These are phyloP conservation scores for Trypanosoma boissoni DNA, from an alignment of 208 protist species.

Conservation along the genomic window DNA sequence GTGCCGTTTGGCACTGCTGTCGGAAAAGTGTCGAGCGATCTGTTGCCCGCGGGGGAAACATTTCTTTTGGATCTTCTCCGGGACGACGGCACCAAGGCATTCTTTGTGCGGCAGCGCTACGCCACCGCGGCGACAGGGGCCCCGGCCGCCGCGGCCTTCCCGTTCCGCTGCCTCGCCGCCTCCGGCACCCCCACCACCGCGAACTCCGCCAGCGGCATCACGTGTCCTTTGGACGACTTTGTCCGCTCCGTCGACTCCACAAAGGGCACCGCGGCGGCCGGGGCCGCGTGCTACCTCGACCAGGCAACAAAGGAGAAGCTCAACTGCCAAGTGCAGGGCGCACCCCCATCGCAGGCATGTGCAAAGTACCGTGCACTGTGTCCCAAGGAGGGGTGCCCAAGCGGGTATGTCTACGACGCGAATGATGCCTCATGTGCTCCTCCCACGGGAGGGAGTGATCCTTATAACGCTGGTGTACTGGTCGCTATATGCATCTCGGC, in stretches of 20 bases:
- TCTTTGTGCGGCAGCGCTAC: slow-evolving; percentile 25
- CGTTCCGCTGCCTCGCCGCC: slow-evolving; percentile 24
- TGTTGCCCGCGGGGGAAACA: slow-evolving; percentile 8
- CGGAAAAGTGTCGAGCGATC: slow-evolving; percentile 3
- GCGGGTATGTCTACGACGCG: slow-evolving; percentile 9
- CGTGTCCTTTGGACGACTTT: slow-evolving; percentile 27
- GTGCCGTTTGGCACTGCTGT: slow-evolving; percentile 10
- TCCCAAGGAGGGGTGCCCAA: slow-evolving; percentile 9
- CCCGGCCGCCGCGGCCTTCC: slow-evolving; percentile 5
- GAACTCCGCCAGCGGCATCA: slow-evolving; percentile 2
- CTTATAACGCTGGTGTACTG: background rate
- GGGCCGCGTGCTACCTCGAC: slow-evolving; percentile 19
- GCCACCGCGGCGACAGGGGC: background rate
- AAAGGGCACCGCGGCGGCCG: slow-evolving; percentile 1
- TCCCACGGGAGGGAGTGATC: background rate
- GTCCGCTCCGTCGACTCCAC: slow-evolving; percentile 18
- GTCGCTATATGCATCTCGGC: background rate
- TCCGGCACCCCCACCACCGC: slow-evolving; percentile 8
- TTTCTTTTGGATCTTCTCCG: slow-evolving; percentile 27
- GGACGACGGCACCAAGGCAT: slow-evolving; percentile 10
- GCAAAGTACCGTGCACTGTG: slow-evolving; percentile 14
- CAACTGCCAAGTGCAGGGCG: background rate
- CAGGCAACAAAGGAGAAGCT: background rate
- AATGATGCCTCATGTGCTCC: background rate
- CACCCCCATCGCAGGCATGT: slow-evolving; percentile 12